Evolutionary conservation across 352 stramenopile genomes (phyloP).

Genomic region (Phytophthora cryptogea): DNA sequence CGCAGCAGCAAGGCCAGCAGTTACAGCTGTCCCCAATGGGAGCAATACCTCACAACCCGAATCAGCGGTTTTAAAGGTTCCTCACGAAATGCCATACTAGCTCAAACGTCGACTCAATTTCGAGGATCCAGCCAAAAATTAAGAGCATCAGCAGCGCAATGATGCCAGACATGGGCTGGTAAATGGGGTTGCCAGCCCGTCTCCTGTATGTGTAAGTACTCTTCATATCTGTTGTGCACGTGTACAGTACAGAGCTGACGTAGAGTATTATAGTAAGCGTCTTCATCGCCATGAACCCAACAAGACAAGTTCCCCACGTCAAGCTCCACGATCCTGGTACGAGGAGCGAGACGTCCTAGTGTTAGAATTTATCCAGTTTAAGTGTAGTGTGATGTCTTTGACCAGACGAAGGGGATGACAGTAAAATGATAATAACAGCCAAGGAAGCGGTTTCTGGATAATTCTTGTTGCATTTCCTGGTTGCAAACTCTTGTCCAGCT

Average conservation of each 20-base stretch:
- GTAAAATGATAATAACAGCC: conserved; percentile 28
- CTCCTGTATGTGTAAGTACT: conserved; percentile 12
- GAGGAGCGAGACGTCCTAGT: conserved; percentile 23
- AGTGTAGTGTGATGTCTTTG: conserved; percentile 29
- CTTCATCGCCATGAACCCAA: conserved; percentile 34
- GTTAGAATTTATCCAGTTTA: conserved; percentile 32
- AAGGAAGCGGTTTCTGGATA: conserved; percentile 24
- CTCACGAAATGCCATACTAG: conserved; percentile 3
- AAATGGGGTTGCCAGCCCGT: background rate
- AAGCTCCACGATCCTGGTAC: conserved; percentile 12
- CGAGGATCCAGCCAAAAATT: conserved; percentile 2
- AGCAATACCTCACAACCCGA: conserved; percentile 26
- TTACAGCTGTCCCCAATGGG: conserved; percentile 41
- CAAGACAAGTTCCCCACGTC: conserved; percentile 20
- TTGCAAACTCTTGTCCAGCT: background rate
- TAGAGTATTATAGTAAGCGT: conserved; percentile 34
- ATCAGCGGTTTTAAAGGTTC: conserved; percentile 34
- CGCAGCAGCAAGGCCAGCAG: conserved; percentile 34
- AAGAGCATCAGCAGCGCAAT: background rate
- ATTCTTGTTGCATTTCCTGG: background rate
- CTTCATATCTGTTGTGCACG: conserved; percentile 26
- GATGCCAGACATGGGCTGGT: conserved; percentile 6
- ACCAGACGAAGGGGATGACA: conserved; percentile 23
- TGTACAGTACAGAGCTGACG: conserved; percentile 24
- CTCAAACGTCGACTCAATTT: background rate